Base-by-base conservation (phyloP, 1,284 basidiomycete species). In the Pseudozyma thailandica region DNA sequence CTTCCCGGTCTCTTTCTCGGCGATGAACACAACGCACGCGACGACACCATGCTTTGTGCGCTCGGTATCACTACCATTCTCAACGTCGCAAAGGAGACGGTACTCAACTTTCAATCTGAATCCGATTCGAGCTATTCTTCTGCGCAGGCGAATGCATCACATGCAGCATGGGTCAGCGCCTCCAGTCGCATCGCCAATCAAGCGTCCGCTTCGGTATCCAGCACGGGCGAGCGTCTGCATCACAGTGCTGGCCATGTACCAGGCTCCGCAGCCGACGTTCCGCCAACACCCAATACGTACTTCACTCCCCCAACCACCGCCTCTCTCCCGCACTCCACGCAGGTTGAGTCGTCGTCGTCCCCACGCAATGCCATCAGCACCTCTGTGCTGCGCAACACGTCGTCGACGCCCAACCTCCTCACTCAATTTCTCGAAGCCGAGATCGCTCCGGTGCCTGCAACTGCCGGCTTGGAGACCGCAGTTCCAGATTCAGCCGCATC, bases 1-100 rank as follows among this genome's bases (percentile, higher is more conserved):
- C 86, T 97, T 28, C 94, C 94, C 1, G 90, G 91, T 41, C 87
- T 98, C 51, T 98, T 90, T 88, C 87, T 98, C 8, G 95, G 94
- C 56, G 92, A 92, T 45, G 94, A 97, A 83, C 92, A 95, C 83
- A 95, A 95, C 71, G 92, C 92, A 30, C 88, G 89, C 52, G 90
- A 94, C 83, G 90, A 89, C 87, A 85, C 85, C 41, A 85, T 86
- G 45, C 88, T 94, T 56, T 82, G 87, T n/a, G 87, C 90, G 54
- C 87, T 89, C 33, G 88, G 90, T 50, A 92, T 95, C 82, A 88
- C 87, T 63, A 88, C 90, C 41, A 88, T 97, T 18, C 87, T 98
- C 82, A 97, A 97, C 83, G 95, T 98, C 30, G 95, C 95, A 30
- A 95, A 96, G 84, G 78, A 79, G 65, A 79, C 78, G 3, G 49